Conservation (phyloP, 306 rosid genomes). For the Trichosanthes cucumerina region DNA sequence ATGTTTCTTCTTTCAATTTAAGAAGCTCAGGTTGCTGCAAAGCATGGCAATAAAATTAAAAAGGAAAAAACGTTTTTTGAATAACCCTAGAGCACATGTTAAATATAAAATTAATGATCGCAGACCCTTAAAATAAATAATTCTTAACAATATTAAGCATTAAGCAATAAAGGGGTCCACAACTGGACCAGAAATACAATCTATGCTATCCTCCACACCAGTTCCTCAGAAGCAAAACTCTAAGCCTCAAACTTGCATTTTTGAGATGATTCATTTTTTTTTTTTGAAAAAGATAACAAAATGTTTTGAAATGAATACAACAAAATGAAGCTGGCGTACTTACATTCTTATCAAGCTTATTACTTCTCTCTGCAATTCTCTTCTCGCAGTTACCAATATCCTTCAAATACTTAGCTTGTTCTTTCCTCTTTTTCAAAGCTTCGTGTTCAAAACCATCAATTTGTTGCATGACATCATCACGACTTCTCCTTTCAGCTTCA, state of each 20-base stretch:
- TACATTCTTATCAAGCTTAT: constrained; percentile 77
- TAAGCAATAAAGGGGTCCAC: not conserved
- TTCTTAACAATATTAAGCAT: not conserved
- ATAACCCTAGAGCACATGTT: not conserved
- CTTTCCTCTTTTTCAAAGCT: constrained; percentile 74
- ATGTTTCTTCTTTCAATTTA: constrained; percentile 87
- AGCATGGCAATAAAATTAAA: constrained; percentile 19
- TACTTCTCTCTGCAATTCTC: constrained; percentile 64
- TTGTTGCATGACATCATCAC: constrained; percentile 61
- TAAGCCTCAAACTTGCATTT: not conserved
- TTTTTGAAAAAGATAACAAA: too few species aligned
- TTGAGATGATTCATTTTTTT: not conserved
- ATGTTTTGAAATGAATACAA: not conserved
- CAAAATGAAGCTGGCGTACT: constrained; percentile 23
- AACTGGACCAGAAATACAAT: not conserved
- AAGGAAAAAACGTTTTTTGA: not conserved
- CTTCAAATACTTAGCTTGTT: constrained; percentile 67
- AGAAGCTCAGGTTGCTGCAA: constrained; percentile 94
- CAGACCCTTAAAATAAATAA: not conserved
- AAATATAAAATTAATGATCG: not conserved
- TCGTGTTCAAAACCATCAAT: constrained; percentile 56
- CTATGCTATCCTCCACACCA: not conserved
- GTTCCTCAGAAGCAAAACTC: not conserved
- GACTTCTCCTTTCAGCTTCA: constrained; percentile 55
- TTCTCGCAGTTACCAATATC: constrained; percentile 64